Evolutionary conservation across 73 alveolate genomes (phyloP), one percentile per base, ranked within the genome.

Genomic region (Durusdinium trenchii): DNA sequence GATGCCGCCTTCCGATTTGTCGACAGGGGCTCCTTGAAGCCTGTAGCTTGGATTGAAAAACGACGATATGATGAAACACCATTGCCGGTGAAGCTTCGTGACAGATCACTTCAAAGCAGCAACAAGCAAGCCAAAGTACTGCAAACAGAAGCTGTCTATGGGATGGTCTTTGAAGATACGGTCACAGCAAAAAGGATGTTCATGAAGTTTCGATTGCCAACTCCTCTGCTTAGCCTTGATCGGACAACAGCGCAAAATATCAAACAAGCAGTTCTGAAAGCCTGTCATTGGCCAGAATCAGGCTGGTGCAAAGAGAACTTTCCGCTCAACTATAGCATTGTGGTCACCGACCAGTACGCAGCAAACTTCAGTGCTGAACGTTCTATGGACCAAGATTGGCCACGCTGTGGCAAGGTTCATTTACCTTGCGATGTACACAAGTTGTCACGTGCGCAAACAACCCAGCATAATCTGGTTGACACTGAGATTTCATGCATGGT

Each of bases 31-130:
- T n/a, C n/a, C n/a, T n/a, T n/a, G n/a, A n/a, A n/a, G n/a, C n/a
- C n/a, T n/a, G n/a, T n/a, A n/a, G n/a, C n/a, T n/a, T n/a, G n/a
- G n/a, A n/a, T 76, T 35, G 40, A 76, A 40, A 38, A 43, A 2
- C 51, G 86, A 2, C 86, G 86, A 14, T 76, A 76, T 43, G 86
- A 76, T 40, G 57, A 76, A n/a, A 76, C 86, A 0, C 86, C 86
- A 2, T 38, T 35, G 26, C 2, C 57, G 38, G 35, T 76, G 35
- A 7, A 0, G 51, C 23, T 35, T 38, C 50, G 35, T 12, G 36
- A 75, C 32, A 35, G 7, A 5, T 35, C 10, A 54, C 7, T 6
- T 38, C 50, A 18, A 40, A 28, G 23, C 45, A 64, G 42, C 23
- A 32, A 38, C 12, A 51, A 9, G 69, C 69, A 16, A 57, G 86